Percentiles rank a stretch among this genome's conserved stretches.
Conservation (phyloP, 495 filamentous ascomycete species). For the Aspergillus biplanus region DNA sequence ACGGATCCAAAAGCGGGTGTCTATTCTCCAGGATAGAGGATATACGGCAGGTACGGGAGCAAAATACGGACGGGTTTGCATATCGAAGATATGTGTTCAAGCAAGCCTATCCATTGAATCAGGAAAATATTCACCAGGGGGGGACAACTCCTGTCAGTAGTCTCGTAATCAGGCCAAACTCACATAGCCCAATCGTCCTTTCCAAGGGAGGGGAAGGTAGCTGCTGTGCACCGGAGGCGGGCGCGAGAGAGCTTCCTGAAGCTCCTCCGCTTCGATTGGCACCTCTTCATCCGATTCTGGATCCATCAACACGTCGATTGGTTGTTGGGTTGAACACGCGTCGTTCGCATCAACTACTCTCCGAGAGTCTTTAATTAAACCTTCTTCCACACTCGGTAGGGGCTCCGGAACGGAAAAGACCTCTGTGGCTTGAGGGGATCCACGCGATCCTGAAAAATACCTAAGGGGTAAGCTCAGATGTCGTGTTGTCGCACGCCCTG, state of each 20-base stretch:
- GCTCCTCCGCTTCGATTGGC: slow-evolving; percentile 45
- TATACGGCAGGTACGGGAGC: slow-evolving; percentile 89
- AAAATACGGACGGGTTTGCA: slow-evolving; percentile 85
- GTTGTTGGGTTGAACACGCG: slow-evolving; percentile 11
- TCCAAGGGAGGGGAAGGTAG: slow-evolving; percentile 90
- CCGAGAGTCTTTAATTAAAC: neutral
- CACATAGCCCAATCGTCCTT: slow-evolving; percentile 89
- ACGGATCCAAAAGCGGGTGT: slow-evolving; percentile 74
- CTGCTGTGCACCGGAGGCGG: slow-evolving; percentile 82
- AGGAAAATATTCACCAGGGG: slow-evolving; percentile 25
- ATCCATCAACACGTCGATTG: slow-evolving; percentile 32
- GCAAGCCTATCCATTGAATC: slow-evolving; percentile 62
- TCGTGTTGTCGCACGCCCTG: slow-evolving; percentile 17
- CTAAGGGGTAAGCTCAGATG: slow-evolving; percentile 1
- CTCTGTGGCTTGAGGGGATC: neutral
- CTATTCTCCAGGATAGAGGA: slow-evolving; percentile 88
- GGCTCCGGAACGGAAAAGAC: neutral
- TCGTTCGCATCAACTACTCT: neutral
- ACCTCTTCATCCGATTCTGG: slow-evolving; percentile 54
- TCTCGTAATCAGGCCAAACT: slow-evolving; percentile 28
- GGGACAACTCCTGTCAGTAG: neutral
- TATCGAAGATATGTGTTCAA: slow-evolving; percentile 91
- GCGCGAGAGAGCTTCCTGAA: slow-evolving; percentile 56
- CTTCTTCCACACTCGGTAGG: neutral
- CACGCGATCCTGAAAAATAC: slow-evolving; percentile 10